phyloP scores from a whole-genome alignment of 1,284 basidiomycete genomes.

The Volvariella volvacea region DNA sequence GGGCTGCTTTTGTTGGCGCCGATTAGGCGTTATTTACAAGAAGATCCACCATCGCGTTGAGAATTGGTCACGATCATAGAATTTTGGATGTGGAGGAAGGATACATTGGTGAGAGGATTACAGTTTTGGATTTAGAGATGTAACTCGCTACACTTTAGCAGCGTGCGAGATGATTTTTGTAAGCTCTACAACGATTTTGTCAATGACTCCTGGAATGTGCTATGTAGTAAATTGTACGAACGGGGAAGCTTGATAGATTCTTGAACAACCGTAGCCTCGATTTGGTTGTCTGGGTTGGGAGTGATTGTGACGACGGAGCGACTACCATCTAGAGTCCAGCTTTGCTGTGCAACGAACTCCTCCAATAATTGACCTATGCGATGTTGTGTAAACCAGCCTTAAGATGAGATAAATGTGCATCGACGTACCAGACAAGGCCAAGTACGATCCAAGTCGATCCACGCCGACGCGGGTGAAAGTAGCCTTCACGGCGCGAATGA shows the following conservation, averaged over 20 bases:
- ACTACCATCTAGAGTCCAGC: constrained; percentile 66
- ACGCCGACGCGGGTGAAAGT: constrained; percentile 73
- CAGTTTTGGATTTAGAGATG: background rate
- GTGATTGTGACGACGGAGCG: constrained; percentile 67
- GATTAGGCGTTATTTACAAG: constrained; percentile 8
- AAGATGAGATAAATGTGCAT: constrained; percentile 13
- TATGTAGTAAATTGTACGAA: constrained; percentile 35
- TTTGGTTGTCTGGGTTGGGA: constrained; percentile 90
- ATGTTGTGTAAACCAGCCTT: constrained; percentile 12
- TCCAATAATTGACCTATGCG: constrained; percentile 52
- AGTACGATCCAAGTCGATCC: constrained; percentile 65
- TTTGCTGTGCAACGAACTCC: constrained; percentile 61
- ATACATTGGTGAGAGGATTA: background rate
- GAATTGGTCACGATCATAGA: too few species aligned
- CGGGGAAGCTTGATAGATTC: constrained; percentile 86
- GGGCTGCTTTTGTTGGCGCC: constrained; percentile 50
- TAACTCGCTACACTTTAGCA: constrained; percentile 24
- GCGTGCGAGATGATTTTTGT: constrained; percentile 78
- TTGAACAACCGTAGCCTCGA: constrained; percentile 90
- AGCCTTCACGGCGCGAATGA: constrained; percentile 69
- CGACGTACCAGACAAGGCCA: constrained; percentile 59
- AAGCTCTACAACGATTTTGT: constrained; percentile 49
- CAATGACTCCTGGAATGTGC: constrained; percentile 1
- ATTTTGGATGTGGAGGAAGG: too few species aligned
- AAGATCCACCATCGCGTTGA: too few species aligned